These are phyloP conservation scores for Xylaria cubensis DNA, from an alignment of 495 filamentous ascomycete species.

Conservation along the genomic window DNA sequence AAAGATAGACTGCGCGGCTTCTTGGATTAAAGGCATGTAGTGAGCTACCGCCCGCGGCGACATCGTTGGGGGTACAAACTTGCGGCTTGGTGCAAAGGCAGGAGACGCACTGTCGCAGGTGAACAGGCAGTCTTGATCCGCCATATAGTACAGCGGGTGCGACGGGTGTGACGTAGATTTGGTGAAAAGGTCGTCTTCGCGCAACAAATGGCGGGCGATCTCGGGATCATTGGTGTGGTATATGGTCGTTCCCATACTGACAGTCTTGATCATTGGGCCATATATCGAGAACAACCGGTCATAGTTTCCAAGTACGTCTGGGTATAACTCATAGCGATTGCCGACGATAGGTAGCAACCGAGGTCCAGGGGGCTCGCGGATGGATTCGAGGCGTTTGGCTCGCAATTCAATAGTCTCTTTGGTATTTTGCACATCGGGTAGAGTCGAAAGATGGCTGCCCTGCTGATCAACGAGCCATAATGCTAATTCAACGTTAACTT, in stretches of 20 bases:
- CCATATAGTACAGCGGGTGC: conserved; percentile 10
- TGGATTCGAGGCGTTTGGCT: conserved; percentile 9
- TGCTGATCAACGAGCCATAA: not conserved
- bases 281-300: conserved; percentile 54
- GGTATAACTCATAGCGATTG: conserved; percentile 55
- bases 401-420: conserved; percentile 1
- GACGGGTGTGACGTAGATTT: conserved; percentile 48
- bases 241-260: conserved; percentile 49
- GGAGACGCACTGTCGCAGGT: conserved; percentile 47
- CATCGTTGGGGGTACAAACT: conserved; percentile 53
- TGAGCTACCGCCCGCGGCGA: conserved; percentile 56
- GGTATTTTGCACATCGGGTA: not conserved
- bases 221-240: conserved; percentile 55
- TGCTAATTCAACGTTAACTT: not conserved
- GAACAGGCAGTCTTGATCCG: not conserved
- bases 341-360: conserved; percentile 49
- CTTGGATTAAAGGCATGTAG: conserved; percentile 56
- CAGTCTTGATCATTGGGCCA: conserved; percentile 54
- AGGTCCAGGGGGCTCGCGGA: conserved; percentile 49
- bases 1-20: conserved; percentile 46
- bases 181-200: conserved; percentile 50
- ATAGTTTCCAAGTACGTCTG: conserved; percentile 58
- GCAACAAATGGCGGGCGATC: conserved; percentile 42
- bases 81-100: conserved; percentile 50
- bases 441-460: not conserved